A percentile compares a stretch with the other conserved stretches of the same genome.
Evolutionary conservation across 1,139 yeast genomes (phyloP).

Genomic region (Casaregolazyma suthepensis): DNA sequence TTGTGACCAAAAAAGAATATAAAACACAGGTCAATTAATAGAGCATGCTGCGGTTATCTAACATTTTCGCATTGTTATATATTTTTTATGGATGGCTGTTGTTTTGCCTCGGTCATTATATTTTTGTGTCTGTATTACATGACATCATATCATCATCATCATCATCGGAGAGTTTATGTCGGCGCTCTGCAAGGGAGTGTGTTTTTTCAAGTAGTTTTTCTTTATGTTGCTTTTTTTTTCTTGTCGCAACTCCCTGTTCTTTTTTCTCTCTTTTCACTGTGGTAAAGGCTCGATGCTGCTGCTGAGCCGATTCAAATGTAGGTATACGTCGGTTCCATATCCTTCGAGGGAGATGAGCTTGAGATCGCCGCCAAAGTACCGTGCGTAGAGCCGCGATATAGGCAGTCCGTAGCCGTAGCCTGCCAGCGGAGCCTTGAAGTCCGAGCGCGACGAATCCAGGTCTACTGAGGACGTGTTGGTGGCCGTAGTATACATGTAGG

Average conservation of each 20-base stretch:
- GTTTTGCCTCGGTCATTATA: background rate
- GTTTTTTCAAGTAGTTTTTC: background rate
- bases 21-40: constrained; percentile 33
- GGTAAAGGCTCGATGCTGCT: constrained; percentile 44
- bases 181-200: background rate
- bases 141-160: background rate
- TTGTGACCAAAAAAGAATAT: constrained; percentile 69
- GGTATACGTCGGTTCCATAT: constrained; percentile 86
- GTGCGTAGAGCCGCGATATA: constrained; percentile 75
- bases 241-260: background rate
- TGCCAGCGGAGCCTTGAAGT: constrained; percentile 86
- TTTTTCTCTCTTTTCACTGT: background rate
- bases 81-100: background rate
- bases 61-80: constrained; percentile 2
- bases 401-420: constrained; percentile 93
- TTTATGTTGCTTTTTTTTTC: background rate
- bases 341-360: constrained; percentile 89
- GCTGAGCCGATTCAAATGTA: constrained; percentile 64
- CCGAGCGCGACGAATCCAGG: constrained; percentile 43
- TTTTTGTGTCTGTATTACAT: background rate
- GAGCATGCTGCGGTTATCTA: background rate
- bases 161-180: background rate
- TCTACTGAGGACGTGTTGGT: constrained; percentile 65
- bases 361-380: constrained; percentile 88
- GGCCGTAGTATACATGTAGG: constrained; percentile 85